phyloP scores from a whole-genome alignment of 768 basidiomycete species.

The Coprinellus micaceus region DNA sequence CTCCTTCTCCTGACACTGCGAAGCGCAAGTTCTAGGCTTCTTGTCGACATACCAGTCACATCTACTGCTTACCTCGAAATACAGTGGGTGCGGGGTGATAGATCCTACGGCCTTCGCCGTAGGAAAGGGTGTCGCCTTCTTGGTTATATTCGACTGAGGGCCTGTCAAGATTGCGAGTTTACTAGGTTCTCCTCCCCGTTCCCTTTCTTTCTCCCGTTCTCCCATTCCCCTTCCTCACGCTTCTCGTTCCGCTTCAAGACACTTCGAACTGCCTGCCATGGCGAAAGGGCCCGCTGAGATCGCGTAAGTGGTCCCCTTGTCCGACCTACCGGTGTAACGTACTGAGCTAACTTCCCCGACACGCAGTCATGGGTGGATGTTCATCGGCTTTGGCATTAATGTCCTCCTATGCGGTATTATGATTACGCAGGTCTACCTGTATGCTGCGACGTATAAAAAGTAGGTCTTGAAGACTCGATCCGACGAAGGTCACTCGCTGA shows the following conservation, averaged over 20 bases:
- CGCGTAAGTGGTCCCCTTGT: too few species aligned
- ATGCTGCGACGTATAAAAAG: slow-evolving; percentile 34
- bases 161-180: not conserved
- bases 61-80: too few species aligned
- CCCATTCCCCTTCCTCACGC: not conserved
- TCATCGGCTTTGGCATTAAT: slow-evolving; percentile 46
- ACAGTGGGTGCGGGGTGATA: too few species aligned
- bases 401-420: slow-evolving; percentile 47
- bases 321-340: too few species aligned
- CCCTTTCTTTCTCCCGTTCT: not conserved
- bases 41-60: too few species aligned
- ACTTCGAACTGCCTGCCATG: not conserved
- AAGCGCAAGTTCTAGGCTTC: too few species aligned
- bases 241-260: not conserved
- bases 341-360: too few species aligned
- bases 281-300: slow-evolving; percentile 30
- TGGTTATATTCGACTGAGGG: not conserved
- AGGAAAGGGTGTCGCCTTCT: too few species aligned
- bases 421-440: slow-evolving; percentile 45
- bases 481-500: slow-evolving; percentile 35
- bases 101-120: too few species aligned
- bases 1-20: too few species aligned
- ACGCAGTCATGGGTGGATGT: slow-evolving; percentile 44
- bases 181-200: not conserved
- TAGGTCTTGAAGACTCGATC: slow-evolving; percentile 17